Evolutionary conservation across 2,329 filamentous ascomycete species (phyloP).

Genomic region (Fusarium protoensiforme): DNA sequence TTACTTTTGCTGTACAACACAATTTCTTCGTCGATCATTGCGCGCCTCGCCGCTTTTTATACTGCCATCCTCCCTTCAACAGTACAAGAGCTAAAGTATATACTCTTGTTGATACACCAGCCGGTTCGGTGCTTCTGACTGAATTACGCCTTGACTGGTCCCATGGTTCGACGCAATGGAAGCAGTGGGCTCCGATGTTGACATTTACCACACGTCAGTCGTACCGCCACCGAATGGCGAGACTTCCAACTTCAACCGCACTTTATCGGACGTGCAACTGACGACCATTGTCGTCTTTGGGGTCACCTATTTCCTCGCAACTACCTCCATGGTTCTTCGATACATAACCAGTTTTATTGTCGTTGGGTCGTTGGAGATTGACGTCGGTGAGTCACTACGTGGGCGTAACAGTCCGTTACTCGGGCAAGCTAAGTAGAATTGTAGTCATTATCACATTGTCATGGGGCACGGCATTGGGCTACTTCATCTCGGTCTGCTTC

Average conservation of each 20-base stretch:
- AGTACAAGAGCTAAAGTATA: no score
- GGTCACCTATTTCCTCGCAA: slow-evolving; percentile 11
- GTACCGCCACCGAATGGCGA: slow-evolving; percentile 4
- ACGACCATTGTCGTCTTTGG: slow-evolving; percentile 8
- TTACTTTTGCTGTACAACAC: no score
- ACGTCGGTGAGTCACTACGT: not conserved
- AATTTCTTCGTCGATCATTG: no score
- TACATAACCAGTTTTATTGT: slow-evolving; percentile 3
- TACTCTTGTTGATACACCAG: not conserved
- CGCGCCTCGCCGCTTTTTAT: no score
- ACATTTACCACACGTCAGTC: slow-evolving; percentile 9
- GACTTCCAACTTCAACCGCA: slow-evolving; percentile 8
- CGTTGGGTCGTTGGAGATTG: not conserved
- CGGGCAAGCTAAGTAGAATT: not conserved
- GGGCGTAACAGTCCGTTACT: no score
- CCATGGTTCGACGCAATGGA: not conserved
- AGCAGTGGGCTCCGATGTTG: not conserved
- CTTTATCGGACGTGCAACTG: slow-evolving; percentile 7
- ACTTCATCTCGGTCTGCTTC: slow-evolving; percentile 15
- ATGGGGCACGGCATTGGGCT: slow-evolving; percentile 11
- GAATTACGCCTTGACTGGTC: not conserved
- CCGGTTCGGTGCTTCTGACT: not conserved
- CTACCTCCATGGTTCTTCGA: slow-evolving; percentile 7
- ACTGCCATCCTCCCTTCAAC: no score
- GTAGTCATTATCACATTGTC: slow-evolving; percentile 12